phyloP scores from a whole-genome alignment of 768 basidiomycete species.

The Suillus americanus region DNA sequence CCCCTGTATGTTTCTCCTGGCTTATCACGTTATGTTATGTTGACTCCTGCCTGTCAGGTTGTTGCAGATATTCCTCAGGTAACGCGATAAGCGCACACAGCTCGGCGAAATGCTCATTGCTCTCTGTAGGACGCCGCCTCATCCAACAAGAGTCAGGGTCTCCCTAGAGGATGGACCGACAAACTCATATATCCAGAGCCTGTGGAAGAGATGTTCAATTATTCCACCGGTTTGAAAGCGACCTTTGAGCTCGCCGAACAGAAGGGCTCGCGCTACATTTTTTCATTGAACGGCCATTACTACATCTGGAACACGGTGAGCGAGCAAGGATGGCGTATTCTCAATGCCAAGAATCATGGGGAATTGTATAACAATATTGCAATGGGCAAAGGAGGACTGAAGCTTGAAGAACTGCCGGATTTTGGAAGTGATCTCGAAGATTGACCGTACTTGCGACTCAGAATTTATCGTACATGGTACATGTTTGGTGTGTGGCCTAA shows the following conservation, averaged over 20 bases:
- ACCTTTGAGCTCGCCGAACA: not conserved
- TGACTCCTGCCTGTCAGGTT: not conserved
- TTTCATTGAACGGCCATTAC: not conserved
- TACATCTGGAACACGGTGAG: not conserved
- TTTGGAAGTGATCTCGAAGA: not conserved
- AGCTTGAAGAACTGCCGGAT: not conserved
- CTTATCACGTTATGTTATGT: not conserved
- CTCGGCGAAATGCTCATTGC: not conserved
- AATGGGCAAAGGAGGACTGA: not conserved
- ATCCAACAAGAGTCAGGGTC: not conserved
- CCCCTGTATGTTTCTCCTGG: not conserved
- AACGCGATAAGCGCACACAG: not conserved
- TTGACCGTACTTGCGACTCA: not conserved
- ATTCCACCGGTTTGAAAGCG: not conserved
- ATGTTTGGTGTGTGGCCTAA: not conserved
- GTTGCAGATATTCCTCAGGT: not conserved
- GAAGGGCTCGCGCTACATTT: not conserved
- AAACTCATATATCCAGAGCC: not conserved
- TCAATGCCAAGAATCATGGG: not conserved
- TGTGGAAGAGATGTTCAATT: not conserved
- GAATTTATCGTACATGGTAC: not conserved
- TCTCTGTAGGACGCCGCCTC: not conserved
- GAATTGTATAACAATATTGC: not conserved
- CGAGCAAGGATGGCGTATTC: not conserved
- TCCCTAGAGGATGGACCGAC: not conserved